Base-by-base conservation (phyloP, 257 asterid species). In the Jacaranda mimosifolia region DNA sequence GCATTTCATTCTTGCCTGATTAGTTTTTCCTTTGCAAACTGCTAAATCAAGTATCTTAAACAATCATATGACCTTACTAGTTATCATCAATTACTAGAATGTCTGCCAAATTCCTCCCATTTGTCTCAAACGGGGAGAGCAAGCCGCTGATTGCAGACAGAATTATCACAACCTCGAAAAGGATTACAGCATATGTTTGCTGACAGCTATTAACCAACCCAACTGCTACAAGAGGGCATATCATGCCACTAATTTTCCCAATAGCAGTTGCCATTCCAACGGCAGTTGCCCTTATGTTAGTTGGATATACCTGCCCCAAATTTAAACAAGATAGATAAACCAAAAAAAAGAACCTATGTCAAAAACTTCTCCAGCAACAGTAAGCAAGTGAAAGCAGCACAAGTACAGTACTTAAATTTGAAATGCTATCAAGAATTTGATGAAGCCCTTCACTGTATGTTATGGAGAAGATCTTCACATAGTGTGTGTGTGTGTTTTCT, bases 241-340 rank as follows among this genome's bases (percentile, higher is more conserved):
- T 77, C 94, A 90, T 89, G 13, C 96, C 94, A 2, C 96, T 93
- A 4, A 85, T 74, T 81, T 84, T 86, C 68, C 97, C 97, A 4
- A 92, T 26, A 10, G 87, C 77, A 58, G 84, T 63, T 32, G 96
- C 80, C 32, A 85, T 64, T 76, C 97, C 97, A 45, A 86, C 93
- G 0, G 86, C 94, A 0, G 86, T 81, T 49, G 94, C 79, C 77
- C 96, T 85, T 66, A 89, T 68, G 68, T 70, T 83, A 9, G 97
- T 92, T 5, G 97, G 97, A 58, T 92, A 90, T n/a, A 89, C 84
- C 96, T 92, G 86, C 70, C 11, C 11, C 18, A 35, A 70, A 18
- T 38, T n/a, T 36, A 6, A 19, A 32, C 15, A 12, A 59, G 26
- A 69, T 32, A 35, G 56, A n/a, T 7, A 58, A 17, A 52, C 21